Base-by-base conservation (phyloP, 2,329 filamentous ascomycete genomes). In the Aspergillus costaricaensis region DNA sequence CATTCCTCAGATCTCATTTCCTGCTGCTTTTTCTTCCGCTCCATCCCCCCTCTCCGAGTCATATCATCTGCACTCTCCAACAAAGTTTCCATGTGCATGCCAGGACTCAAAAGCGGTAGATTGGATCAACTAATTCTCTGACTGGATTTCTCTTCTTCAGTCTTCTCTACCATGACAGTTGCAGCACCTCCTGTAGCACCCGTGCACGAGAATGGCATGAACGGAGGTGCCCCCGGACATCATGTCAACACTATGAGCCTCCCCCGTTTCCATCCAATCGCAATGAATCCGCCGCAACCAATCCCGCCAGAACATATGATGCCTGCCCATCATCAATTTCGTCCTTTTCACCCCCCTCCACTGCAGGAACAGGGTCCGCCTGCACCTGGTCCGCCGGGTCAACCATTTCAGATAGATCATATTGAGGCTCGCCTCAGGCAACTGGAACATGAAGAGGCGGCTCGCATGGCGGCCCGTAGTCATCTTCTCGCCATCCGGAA, bases 231-330 rank as follows among this genome's bases (percentile, higher is more conserved):
- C 52, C 68, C 59, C 49, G 65, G 66, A 5, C 66, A 67, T 54
- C 64, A 73, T 67, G 64, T 74, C 51, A 68, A 67, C 47, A 32
- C 53, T 30, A 70, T 72, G 64, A 68, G 65, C 59, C 67, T 76
- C 12, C 74, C 74, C 48, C 74, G 75, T 47, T 77, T 77, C 51
- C 75, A 77, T 57, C 74, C 75, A 53, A 77, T 77, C 65, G 75
- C 75, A 57, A 77, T 77, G 68, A 77, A 77, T 54, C 74, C 75
- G 10, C 73, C 72, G 54, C 72, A 70, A 27, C 64, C 68, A 57
- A 69, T 72, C 55, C 72, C 73, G 17, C 72, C 72, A 39, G 71
- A 75, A 7, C 67, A 73, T 52, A 69, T 71, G 62, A 67, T 75
- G 51, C 70, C 74, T 41, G 70, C 67, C 57, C 72, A 72, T 57